phyloP scores from a whole-genome alignment of 345 rosid species.

The Excoecaria agallocha region DNA sequence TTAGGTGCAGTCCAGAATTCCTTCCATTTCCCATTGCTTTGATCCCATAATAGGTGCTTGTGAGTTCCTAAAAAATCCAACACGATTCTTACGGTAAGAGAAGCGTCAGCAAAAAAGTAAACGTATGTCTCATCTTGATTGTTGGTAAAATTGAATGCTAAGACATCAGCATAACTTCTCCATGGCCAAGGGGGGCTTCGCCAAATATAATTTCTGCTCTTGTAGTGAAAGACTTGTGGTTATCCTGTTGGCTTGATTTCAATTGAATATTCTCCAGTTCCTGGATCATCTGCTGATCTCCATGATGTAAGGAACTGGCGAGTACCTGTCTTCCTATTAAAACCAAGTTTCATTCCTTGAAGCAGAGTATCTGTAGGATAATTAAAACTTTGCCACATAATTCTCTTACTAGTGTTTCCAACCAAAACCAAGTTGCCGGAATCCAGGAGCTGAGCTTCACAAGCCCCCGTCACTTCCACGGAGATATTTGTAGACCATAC shows the following conservation, averaged over 20 bases:
- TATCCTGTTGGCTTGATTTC: constrained; percentile 1
- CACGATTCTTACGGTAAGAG: not conserved
- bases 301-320: constrained; percentile 12
- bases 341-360: constrained; percentile 23
- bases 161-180: not conserved
- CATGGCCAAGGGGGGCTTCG: constrained; percentile 15
- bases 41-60: not conserved
- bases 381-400: constrained; percentile 39
- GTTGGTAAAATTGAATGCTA: not conserved
- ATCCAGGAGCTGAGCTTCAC: constrained; percentile 9
- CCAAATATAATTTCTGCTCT: constrained; percentile 1
- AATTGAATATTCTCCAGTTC: not conserved
- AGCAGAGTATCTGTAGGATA: constrained; percentile 23
- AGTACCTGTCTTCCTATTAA: constrained; percentile 15
- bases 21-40: not conserved
- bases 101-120: not conserved
- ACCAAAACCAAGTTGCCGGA: constrained; percentile 14
- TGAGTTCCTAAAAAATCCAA: not conserved
- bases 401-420: not conserved
- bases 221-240: not conserved
- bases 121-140: not conserved
- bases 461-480: not conserved
- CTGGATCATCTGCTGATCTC: constrained; percentile 15
- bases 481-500: constrained; percentile 5
- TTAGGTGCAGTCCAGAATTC: not conserved